These are phyloP conservation scores for Rhododendron simsii DNA, from an alignment of 148 eudicot genomes.

Conservation along the genomic window DNA sequence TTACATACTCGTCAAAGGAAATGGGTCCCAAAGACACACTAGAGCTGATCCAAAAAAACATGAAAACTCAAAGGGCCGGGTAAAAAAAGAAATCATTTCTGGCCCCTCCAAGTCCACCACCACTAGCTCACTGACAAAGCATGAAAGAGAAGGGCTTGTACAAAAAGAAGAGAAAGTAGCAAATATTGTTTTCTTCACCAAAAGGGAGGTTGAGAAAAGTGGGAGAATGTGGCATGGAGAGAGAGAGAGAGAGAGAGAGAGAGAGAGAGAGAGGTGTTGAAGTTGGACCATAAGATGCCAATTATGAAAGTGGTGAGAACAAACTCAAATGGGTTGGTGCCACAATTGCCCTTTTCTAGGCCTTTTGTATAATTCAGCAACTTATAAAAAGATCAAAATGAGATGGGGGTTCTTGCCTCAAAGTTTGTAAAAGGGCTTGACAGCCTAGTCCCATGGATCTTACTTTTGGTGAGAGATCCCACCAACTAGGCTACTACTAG, in stretches of 20 bases:
- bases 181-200: slow-evolving; percentile 13
- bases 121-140: slow-evolving; percentile 8
- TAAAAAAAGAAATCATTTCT: slow-evolving; percentile 11
- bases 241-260: not conserved
- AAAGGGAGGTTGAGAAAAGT: slow-evolving; percentile 4
- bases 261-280: slow-evolving; percentile 10
- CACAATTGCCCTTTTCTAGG: not conserved
- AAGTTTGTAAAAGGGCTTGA: slow-evolving; percentile 29
- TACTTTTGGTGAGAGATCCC: slow-evolving; percentile 19
- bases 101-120: slow-evolving; percentile 5
- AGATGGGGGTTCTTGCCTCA: slow-evolving; percentile 20
- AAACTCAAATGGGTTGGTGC: slow-evolving; percentile 33
- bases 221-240: not conserved
- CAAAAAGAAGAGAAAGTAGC: slow-evolving; percentile 13
- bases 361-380: not conserved
- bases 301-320: slow-evolving; percentile 32
- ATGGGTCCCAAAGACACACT: slow-evolving; percentile 5
- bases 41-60: not conserved
- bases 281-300: slow-evolving; percentile 33
- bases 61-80: not conserved
- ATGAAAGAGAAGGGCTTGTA: not conserved
- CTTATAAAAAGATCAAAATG: not conserved
- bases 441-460: slow-evolving; percentile 27
- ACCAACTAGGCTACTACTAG: slow-evolving; percentile 6
- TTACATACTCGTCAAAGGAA: not conserved